phyloP scores from a whole-genome alignment of 73 alveolate genomes.

The Tetrahymena elliotti region DNA sequence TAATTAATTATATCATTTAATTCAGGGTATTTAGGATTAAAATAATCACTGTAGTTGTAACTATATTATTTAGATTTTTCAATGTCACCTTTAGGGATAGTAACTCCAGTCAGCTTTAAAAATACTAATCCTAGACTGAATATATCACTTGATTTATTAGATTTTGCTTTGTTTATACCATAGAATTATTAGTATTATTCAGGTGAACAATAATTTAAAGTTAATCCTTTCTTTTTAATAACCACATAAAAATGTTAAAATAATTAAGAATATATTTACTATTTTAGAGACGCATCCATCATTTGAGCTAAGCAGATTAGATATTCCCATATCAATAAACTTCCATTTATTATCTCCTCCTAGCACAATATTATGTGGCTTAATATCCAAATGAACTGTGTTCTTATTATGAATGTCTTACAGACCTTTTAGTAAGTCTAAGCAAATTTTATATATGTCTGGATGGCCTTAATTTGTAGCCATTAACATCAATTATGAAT shows the following conservation, averaged over 20 bases:
- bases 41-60: neutral
- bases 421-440: neutral
- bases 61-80: neutral
- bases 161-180: neutral
- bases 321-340: neutral
- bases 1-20: neutral
- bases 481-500: neutral
- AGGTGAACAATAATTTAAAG: neutral
- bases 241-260: neutral
- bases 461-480: neutral
- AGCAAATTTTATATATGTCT: neutral
- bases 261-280: neutral
- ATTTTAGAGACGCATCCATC: neutral
- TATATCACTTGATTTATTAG: neutral
- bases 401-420: neutral
- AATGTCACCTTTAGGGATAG: neutral
- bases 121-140: neutral
- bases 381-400: neutral
- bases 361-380: neutral
- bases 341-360: neutral
- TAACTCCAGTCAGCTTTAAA: neutral
- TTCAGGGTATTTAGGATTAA: neutral
- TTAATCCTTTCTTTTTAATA: neutral
- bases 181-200: neutral
- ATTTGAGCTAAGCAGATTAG: neutral